A percentile compares a stretch with the other conserved stretches of the same genome.
Evolutionary conservation across 78 protist genomes (phyloP).

Genomic region (Mastigamoeba balamuthi): DNA sequence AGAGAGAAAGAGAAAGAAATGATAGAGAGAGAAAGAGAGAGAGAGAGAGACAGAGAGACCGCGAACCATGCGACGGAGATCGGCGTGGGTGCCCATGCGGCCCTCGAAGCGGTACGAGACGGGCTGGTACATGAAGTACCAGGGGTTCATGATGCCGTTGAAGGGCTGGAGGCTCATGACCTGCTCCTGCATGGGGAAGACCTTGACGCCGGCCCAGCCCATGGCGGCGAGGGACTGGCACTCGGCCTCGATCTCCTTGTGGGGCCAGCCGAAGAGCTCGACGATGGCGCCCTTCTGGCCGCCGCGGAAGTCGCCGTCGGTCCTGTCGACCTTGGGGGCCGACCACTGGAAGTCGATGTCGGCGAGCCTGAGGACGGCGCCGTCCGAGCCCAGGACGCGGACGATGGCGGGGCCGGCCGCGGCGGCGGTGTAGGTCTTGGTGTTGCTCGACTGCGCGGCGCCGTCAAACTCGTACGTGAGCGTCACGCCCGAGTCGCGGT

Average conservation of each 20-base stretch:
- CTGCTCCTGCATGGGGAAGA: constrained; percentile 48
- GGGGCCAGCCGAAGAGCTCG: constrained; percentile 66
- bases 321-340: neutral
- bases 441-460: neutral
- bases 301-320: constrained; percentile 22
- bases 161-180: constrained; percentile 40
- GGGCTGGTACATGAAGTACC: constrained; percentile 60
- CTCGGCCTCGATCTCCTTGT: constrained; percentile 41
- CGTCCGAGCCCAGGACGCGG: neutral
- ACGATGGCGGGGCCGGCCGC: neutral
- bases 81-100: constrained; percentile 33
- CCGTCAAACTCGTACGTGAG: constrained; percentile 18
- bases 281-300: constrained; percentile 66
- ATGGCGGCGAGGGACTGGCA: constrained; percentile 33
- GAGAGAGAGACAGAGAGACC: too few relatives aligned
- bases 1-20: too few relatives aligned
- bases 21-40: too few relatives aligned
- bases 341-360: constrained; percentile 15
- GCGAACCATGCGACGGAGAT: neutral
- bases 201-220: constrained; percentile 56
- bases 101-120: constrained; percentile 43
- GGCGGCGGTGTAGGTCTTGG: neutral
- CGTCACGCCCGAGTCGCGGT: neutral
- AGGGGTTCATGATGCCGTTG: constrained; percentile 33
- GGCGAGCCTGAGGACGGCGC: constrained; percentile 1